Percentiles rank a stretch among this genome's conserved stretches.
Conservation (phyloP, 352 stramenopile species). For the Phytopythium montanum region DNA sequence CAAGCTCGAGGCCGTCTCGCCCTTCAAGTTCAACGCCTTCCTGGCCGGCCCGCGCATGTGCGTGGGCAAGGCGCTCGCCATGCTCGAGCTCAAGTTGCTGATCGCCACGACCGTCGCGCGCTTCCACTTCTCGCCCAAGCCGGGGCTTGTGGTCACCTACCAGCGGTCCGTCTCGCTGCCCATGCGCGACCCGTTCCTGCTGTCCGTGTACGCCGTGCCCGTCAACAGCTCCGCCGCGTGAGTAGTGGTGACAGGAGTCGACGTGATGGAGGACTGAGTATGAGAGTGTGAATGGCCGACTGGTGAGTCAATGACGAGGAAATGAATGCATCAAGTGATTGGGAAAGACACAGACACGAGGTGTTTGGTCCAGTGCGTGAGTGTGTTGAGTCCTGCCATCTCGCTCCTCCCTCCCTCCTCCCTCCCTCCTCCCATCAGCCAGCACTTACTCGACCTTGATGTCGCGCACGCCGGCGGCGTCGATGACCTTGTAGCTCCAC, state of each 20-base stretch:
- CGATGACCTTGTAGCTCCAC: slow-evolving; percentile 85
- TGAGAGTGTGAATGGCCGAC: too few species aligned
- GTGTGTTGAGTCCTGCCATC: neutral
- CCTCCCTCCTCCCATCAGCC: neutral
- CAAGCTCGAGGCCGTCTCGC: slow-evolving; percentile 12
- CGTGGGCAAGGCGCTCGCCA: slow-evolving; percentile 45
- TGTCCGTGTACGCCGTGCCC: neutral
- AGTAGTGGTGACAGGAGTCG: too few species aligned
- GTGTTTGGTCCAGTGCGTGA: too few species aligned
- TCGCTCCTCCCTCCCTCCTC: neutral
- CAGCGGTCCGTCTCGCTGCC: slow-evolving; percentile 26
- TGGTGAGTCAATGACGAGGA: neutral
- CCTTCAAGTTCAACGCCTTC: slow-evolving; percentile 54
- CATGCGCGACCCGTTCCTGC: slow-evolving; percentile 17
- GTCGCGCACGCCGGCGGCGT: slow-evolving; percentile 61
- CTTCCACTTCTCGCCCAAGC: slow-evolving; percentile 28
- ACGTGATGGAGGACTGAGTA: neutral
- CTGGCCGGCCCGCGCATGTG: slow-evolving; percentile 51
- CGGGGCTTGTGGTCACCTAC: slow-evolving; percentile 20
- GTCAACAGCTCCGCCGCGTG: neutral
- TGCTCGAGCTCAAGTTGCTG: slow-evolving; percentile 57
- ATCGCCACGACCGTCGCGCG: slow-evolving; percentile 30
- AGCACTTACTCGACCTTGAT: slow-evolving; percentile 50
- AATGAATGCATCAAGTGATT: neutral
- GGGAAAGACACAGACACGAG: neutral